These are phyloP conservation scores for Saccharomycopsis malanga DNA, from an alignment of 805 yeast species.

Conservation along the genomic window DNA sequence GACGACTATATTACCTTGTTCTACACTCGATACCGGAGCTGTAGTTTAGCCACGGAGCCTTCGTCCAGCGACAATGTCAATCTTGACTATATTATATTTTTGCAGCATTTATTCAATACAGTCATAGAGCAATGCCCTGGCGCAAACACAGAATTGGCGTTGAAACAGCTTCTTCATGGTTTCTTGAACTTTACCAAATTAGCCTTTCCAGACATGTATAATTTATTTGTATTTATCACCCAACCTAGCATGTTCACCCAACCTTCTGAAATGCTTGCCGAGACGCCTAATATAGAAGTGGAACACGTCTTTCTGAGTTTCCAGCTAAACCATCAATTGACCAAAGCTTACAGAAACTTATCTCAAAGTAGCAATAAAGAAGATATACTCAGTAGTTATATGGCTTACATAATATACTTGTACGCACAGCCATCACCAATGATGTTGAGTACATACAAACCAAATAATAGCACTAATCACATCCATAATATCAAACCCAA, in stretches of 20 bases:
- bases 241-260: no score
- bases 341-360: no score
- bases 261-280: neutral
- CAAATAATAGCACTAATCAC: no score
- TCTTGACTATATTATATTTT: neutral
- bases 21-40: neutral
- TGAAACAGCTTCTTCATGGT: neutral
- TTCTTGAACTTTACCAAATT: neutral
- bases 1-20: neutral
- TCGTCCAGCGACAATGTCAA: neutral
- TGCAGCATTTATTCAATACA: neutral
- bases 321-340: no score
- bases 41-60: neutral
- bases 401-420: no score
- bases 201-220: neutral
- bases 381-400: no score
- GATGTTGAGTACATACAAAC: no score
- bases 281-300: neutral
- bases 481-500: no score
- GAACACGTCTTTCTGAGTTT: no score
- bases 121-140: neutral
- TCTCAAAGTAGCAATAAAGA: no score
- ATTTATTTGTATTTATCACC: neutral
- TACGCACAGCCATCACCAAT: no score
- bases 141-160: neutral